A percentile compares a stretch with the other conserved stretches of the same genome.
These are phyloP conservation scores for Agarophyton chilense DNA, from an alignment of 23 red algal genomes.

Conservation along the genomic window DNA sequence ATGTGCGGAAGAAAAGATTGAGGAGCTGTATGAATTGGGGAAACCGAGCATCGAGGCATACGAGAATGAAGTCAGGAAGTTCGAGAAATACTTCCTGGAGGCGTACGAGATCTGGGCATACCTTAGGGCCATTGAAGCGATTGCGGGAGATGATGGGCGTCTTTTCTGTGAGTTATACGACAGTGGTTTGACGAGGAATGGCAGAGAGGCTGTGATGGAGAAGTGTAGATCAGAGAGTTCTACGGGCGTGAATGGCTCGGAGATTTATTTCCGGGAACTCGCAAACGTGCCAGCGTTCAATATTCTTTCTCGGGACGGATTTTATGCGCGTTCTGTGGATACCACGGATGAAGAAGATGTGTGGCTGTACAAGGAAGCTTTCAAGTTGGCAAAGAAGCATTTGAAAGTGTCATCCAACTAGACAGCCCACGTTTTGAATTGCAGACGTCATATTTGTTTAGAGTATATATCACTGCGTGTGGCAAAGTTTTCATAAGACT, in stretches of 20 bases:
- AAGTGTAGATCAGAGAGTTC: not conserved
- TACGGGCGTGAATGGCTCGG: not conserved
- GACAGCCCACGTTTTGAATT: no score
- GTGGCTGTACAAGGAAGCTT: not conserved
- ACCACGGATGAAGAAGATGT: constrained; percentile 10
- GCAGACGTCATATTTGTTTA: no score
- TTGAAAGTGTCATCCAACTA: not conserved
- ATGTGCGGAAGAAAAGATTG: not conserved
- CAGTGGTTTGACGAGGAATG: not conserved
- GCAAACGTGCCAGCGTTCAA: not conserved
- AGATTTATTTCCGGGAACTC: not conserved
- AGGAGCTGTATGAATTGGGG: constrained; percentile 13
- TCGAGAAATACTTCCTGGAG: not conserved
- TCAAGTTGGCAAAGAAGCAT: constrained; percentile 27
- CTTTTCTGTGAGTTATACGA: constrained; percentile 5
- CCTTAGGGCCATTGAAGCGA: not conserved
- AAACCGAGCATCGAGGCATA: not conserved
- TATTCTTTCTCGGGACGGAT: not conserved
- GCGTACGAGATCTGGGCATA: constrained; percentile 36
- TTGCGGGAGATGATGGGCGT: not conserved
- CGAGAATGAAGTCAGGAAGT: not conserved
- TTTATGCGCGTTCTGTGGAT: constrained; percentile 18
- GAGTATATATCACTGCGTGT: no score
- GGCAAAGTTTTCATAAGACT: no score
- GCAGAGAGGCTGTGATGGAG: not conserved